A percentile compares a stretch with the other conserved stretches of the same genome.
phyloP scores from a whole-genome alignment of 139 green algal species.

The Protoeuglena noctilucae region DNA sequence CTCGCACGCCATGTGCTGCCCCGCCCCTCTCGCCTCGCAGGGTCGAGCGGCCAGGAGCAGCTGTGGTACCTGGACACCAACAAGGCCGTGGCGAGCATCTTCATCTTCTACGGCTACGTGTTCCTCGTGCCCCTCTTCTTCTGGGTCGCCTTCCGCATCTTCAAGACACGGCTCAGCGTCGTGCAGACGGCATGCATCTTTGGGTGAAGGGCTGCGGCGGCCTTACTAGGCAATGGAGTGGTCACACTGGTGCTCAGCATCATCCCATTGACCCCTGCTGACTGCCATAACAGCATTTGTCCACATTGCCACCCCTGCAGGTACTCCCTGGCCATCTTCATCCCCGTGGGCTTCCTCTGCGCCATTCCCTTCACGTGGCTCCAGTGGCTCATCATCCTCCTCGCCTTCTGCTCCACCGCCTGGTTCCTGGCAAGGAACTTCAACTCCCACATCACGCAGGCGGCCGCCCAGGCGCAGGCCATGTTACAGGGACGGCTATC shows the following conservation, averaged over 20 bases:
- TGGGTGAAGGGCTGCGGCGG: too few species aligned
- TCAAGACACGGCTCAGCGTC: slow-evolving; percentile 38
- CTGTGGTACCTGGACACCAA: too few species aligned
- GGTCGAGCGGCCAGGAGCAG: too few species aligned
- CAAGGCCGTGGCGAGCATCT: too few species aligned
- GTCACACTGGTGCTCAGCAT: too few species aligned
- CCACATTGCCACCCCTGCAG: too few species aligned
- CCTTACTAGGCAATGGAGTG: too few species aligned
- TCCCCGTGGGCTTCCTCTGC: slow-evolving; percentile 57
- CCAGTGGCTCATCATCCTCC: slow-evolving; percentile 37
- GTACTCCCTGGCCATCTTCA: slow-evolving; percentile 63
- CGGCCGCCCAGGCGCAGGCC: slow-evolving; percentile 32
- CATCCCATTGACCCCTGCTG: too few species aligned
- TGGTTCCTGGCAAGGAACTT: slow-evolving; percentile 59
- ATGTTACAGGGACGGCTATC: too few species aligned
- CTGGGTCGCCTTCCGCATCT: slow-evolving; percentile 34
- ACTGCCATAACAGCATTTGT: too few species aligned
- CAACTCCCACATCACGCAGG: slow-evolving; percentile 31
- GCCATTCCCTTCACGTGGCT: slow-evolving; percentile 41
- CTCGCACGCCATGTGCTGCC: too few species aligned
- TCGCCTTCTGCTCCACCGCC: slow-evolving; percentile 28
- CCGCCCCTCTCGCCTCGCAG: too few species aligned
- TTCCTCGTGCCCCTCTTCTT: slow-evolving; percentile 34
- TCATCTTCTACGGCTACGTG: slow-evolving; percentile 72
- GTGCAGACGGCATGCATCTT: slow-evolving; percentile 63